Conservation (phyloP, 176 grass and related monocot species). For the Cocos nucifera region DNA sequence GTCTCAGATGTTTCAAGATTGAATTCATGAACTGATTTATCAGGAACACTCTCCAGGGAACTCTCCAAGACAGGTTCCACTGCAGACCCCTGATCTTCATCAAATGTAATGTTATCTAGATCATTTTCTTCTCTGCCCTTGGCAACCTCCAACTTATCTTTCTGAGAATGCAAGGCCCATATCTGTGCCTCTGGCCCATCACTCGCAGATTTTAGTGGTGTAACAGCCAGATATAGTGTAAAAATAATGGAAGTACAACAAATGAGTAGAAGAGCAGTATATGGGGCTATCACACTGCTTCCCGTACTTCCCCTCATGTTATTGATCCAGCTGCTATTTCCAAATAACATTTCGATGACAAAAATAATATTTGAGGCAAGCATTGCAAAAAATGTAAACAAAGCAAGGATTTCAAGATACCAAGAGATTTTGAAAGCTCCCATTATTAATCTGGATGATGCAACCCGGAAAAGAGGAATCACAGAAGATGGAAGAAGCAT, state of each 20-base stretch:
- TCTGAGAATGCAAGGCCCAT: conserved; percentile 26
- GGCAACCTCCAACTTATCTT: conserved; percentile 16
- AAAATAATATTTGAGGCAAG: conserved; percentile 85
- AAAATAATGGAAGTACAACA: conserved; percentile 53
- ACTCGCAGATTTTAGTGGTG: conserved; percentile 83
- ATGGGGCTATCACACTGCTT: conserved; percentile 53
- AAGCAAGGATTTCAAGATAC: conserved; percentile 68
- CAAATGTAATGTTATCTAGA: conserved; percentile 30
- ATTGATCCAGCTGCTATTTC: conserved; percentile 80
- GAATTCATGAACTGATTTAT: conserved; percentile 31
- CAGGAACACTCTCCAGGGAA: conserved; percentile 15
- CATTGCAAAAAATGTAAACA: conserved; percentile 78
- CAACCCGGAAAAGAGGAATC: conserved; percentile 79
- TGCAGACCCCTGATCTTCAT: conserved; percentile 49
- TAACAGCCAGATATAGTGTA: conserved; percentile 74
- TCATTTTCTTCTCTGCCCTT: conserved; percentile 35
- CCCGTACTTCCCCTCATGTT: conserved; percentile 65
- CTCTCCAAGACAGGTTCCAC: conserved; percentile 26
- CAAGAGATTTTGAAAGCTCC: conserved; percentile 61
- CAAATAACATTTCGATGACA: conserved; percentile 76
- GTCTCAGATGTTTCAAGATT: conserved; percentile 39
- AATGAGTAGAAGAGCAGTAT: conserved; percentile 44
- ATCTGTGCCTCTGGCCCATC: conserved; percentile 34
- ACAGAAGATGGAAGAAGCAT: conserved; percentile 86
- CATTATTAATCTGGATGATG: conserved; percentile 89